Percentiles rank a stretch among this genome's conserved stretches.
Conservation (phyloP, 2,329 filamentous ascomycete species). For the Fusarium nodosum region DNA sequence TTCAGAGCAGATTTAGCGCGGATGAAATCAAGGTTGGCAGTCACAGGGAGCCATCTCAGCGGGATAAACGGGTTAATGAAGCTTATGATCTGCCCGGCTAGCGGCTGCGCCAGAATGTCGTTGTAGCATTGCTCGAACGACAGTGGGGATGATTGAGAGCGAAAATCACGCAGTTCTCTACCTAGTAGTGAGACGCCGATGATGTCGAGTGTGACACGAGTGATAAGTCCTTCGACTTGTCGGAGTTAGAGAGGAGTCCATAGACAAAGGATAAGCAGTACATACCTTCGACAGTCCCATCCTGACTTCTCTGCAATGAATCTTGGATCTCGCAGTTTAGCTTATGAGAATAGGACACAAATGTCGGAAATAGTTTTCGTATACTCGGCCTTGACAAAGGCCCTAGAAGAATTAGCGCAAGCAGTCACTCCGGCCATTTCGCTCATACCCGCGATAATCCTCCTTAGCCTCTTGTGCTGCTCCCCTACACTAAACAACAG, state of each 20-base stretch:
- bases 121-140: conserved; percentile 34
- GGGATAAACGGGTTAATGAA: conserved; percentile 33
- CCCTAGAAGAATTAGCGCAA: neutral
- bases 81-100: conserved; percentile 24
- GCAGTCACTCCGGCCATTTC: rapidly evolving
- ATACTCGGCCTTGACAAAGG: conserved; percentile 24
- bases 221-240: conserved; percentile 1
- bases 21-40: conserved; percentile 25
- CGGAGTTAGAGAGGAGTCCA: rapidly evolving
- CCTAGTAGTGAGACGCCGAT: conserved; percentile 20
- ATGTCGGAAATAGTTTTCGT: conserved; percentile 3
- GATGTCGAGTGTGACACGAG: conserved; percentile 25
- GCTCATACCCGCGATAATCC: conserved; percentile 6
- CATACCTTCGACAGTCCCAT: conserved; percentile 9
- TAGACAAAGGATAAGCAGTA: rapidly evolving
- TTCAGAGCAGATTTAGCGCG: conserved; percentile 20
- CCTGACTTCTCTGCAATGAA: neutral
- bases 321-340: neutral
- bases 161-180: conserved; percentile 17
- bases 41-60: conserved; percentile 19
- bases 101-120: conserved; percentile 15
- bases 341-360: conserved; percentile 4
- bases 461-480: conserved; percentile 30
- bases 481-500: conserved; percentile 30
- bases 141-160: neutral